These are phyloP conservation scores for Trichoderma arundinaceum DNA, from an alignment of 2,329 filamentous ascomycete species.

Conservation along the genomic window DNA sequence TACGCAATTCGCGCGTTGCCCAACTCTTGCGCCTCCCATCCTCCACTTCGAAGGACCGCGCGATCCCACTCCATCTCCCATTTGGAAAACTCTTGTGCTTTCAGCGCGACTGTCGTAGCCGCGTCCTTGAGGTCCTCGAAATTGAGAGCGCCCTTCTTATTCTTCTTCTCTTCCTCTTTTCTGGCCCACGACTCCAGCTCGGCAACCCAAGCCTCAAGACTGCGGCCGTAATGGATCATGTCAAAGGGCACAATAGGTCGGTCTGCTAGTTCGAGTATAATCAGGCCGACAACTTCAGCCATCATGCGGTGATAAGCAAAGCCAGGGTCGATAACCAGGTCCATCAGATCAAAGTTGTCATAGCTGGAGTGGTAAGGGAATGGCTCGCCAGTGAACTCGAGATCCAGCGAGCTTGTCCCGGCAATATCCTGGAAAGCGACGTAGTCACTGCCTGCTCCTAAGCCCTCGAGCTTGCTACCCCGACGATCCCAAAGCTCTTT, in stretches of 20 bases:
- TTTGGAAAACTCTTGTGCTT: conserved; percentile 64
- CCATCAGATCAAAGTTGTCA: conserved; percentile 88
- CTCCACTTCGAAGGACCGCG: conserved; percentile 70
- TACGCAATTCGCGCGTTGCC: conserved; percentile 72
- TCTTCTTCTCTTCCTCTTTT: conserved; percentile 52
- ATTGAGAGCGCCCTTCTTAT: conserved; percentile 35
- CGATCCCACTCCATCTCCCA: conserved; percentile 83
- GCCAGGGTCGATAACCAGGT: conserved; percentile 76
- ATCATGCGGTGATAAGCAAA: conserved; percentile 82
- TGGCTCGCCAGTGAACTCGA: conserved; percentile 72
- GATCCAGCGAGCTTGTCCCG: conserved; percentile 84
- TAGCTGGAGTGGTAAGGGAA: conserved; percentile 84
- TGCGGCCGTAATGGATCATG: conserved; percentile 71
- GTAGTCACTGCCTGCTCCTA: conserved; percentile 81
- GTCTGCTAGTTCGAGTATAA: conserved; percentile 86
- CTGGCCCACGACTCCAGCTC: conserved; percentile 70
- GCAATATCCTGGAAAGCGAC: conserved; percentile 91
- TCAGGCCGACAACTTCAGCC: conserved; percentile 77
- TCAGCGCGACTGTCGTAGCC: conserved; percentile 60
- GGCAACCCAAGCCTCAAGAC: conserved; percentile 67
- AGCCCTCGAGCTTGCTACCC: conserved; percentile 65
- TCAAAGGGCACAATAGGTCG: conserved; percentile 83
- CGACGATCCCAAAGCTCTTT: conserved; percentile 76
- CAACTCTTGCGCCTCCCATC: conserved; percentile 75
- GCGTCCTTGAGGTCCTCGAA: conserved; percentile 57